phyloP scores from a whole-genome alignment of 768 basidiomycete genomes.

The Phaeotremella skinneri region DNA sequence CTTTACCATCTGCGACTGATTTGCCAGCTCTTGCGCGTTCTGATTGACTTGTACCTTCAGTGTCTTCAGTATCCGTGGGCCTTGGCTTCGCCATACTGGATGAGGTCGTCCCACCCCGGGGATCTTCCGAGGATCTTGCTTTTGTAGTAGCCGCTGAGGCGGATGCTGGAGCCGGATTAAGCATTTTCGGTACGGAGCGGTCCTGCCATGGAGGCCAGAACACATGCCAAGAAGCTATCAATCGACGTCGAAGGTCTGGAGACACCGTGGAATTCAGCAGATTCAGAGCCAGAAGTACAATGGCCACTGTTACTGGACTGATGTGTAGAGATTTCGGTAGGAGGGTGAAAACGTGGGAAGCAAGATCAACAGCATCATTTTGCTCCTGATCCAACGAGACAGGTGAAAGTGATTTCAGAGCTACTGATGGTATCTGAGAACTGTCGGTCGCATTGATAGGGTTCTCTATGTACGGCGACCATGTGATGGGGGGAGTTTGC shows the following conservation, averaged over 20 bases:
- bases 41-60: conserved; percentile 4
- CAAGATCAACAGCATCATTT: too few species aligned
- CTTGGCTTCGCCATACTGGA: background rate
- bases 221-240: conserved; percentile 28
- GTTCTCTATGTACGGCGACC: background rate
- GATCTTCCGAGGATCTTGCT: background rate
- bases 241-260: conserved; percentile 11
- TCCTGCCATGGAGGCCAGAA: conserved; percentile 44
- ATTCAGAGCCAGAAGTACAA: conserved; percentile 26
- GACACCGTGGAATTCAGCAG: conserved; percentile 14
- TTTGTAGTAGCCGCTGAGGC: too few species aligned
- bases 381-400: background rate
- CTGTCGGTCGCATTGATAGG: conserved; percentile 1
- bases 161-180: background rate
- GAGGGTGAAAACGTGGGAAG: too few species aligned
- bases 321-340: conserved; percentile 5
- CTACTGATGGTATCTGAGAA: conserved; percentile 1
- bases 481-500: conserved; percentile 15
- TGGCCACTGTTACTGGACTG: conserved; percentile 10
- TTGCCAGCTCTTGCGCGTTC: conserved; percentile 4
- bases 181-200: conserved; percentile 1
- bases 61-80: too few species aligned
- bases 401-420: background rate
- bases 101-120: background rate
- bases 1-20: background rate